phyloP scores from a whole-genome alignment of 2,329 filamentous ascomycete species.

The Coniochaeta prunicola region DNA sequence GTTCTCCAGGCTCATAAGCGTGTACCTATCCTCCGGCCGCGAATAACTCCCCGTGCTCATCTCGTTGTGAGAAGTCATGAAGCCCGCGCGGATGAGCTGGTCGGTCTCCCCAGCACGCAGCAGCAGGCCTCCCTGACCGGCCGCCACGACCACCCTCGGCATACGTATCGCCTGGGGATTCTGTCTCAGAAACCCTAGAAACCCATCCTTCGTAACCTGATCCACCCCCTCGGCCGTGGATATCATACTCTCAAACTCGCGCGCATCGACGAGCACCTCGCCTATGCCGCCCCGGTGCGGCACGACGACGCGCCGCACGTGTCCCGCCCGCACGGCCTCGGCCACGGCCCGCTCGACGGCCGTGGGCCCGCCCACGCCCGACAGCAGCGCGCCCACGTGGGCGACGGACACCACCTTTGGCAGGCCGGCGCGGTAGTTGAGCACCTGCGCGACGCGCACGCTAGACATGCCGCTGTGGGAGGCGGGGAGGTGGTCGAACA shows the following conservation, averaged over 20 bases:
- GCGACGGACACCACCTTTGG: slow-evolving; percentile 59
- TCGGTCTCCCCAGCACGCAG: slow-evolving; percentile 42
- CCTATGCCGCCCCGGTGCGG: slow-evolving; percentile 42
- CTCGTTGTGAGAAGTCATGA: slow-evolving; percentile 46
- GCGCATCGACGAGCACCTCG: slow-evolving; percentile 54
- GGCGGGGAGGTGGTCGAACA: slow-evolving; percentile 58
- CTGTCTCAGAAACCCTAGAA: slow-evolving; percentile 41
- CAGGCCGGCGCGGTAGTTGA: slow-evolving; percentile 51
- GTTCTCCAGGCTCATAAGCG: slow-evolving; percentile 52
- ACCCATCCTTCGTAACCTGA: slow-evolving; percentile 38
- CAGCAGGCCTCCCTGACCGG: slow-evolving; percentile 16
- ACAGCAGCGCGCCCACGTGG: slow-evolving; percentile 58
- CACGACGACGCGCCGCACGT: slow-evolving; percentile 56
- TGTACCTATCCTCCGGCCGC: slow-evolving; percentile 46
- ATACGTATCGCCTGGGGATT: slow-evolving; percentile 41
- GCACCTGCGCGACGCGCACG: slow-evolving; percentile 52
- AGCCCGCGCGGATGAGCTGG: slow-evolving; percentile 57
- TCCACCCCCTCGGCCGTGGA: slow-evolving; percentile 19
- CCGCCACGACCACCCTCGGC: slow-evolving; percentile 16
- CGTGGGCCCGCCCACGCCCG: slow-evolving; percentile 38
- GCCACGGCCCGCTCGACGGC: slow-evolving; percentile 61
- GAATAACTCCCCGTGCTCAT: slow-evolving; percentile 29
- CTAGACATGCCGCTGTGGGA: slow-evolving; percentile 54
- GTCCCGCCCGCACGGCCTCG: slow-evolving; percentile 48
- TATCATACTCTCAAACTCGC: slow-evolving; percentile 47